A percentile compares a stretch with the other conserved stretches of the same genome.
These are phyloP conservation scores for Annulohypoxylon maeteangense DNA, from an alignment of 495 filamentous ascomycete species.

Conservation along the genomic window DNA sequence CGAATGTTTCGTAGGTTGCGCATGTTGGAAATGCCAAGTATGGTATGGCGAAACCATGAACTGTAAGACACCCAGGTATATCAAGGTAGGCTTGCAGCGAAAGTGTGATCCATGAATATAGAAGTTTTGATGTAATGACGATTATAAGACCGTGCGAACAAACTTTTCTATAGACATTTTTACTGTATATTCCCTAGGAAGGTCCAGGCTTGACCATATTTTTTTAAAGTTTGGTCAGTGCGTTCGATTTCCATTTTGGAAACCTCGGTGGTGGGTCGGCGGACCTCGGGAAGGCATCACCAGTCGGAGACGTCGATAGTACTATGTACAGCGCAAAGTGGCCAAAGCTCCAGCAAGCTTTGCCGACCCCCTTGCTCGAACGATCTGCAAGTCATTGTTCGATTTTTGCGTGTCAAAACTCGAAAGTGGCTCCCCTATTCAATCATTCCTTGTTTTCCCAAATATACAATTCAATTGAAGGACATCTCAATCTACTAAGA, in stretches of 20 bases:
- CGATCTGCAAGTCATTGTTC: slow-evolving; percentile 35
- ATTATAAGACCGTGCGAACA: slow-evolving; percentile 30
- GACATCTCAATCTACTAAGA: not conserved
- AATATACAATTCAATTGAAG: slow-evolving; percentile 10
- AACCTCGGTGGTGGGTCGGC: slow-evolving; percentile 28
- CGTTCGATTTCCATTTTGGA: slow-evolving; percentile 3
- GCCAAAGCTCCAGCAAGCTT: slow-evolving; percentile 36
- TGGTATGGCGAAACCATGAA: slow-evolving; percentile 5
- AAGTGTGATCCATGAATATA: slow-evolving; percentile 25
- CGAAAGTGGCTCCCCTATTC: slow-evolving; percentile 5
- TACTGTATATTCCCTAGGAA: slow-evolving; percentile 17
- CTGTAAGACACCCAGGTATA: not conserved
- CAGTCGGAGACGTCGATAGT: not conserved
- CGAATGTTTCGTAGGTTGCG: slow-evolving; percentile 81
- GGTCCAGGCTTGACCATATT: not conserved
- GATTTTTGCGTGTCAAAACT: slow-evolving; percentile 29
- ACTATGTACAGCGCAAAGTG: slow-evolving; percentile 21
- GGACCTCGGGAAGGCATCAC: slow-evolving; percentile 28
- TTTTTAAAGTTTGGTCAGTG: slow-evolving; percentile 25
- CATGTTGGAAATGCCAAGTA: slow-evolving; percentile 61
- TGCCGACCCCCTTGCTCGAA: slow-evolving; percentile 15
- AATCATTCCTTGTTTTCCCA: not conserved
- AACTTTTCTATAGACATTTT: slow-evolving; percentile 22
- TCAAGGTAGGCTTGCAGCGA: not conserved
- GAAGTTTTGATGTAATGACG: slow-evolving; percentile 30